Evolutionary conservation across 2,329 filamentous ascomycete species (phyloP).

Genomic region (Alternaria conjuncta): DNA sequence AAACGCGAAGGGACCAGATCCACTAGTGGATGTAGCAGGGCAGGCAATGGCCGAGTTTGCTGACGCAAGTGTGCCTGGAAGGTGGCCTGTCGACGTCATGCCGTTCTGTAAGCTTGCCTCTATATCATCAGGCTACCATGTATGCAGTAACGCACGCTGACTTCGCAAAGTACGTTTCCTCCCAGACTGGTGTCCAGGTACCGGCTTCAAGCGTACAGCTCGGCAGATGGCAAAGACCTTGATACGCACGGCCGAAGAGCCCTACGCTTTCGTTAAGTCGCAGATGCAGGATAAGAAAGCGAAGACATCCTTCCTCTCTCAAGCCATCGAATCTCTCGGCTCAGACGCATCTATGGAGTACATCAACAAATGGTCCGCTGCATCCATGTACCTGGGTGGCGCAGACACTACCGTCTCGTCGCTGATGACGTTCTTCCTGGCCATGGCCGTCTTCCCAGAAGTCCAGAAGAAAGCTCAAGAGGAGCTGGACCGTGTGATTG

Average conservation of each 20-base stretch:
- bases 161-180: slow-evolving; percentile 44
- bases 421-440: slow-evolving; percentile 56
- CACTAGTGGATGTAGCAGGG: slow-evolving; percentile 53
- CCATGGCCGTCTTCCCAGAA: slow-evolving; percentile 58
- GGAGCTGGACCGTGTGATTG: slow-evolving; percentile 59
- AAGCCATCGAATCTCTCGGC: slow-evolving; percentile 45
- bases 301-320: slow-evolving; percentile 51
- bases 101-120: slow-evolving; percentile 47
- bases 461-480: slow-evolving; percentile 57
- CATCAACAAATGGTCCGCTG: slow-evolving; percentile 52
- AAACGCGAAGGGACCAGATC: slow-evolving; percentile 50
- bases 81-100: slow-evolving; percentile 56
- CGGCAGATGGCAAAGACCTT: slow-evolving; percentile 45
- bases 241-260: slow-evolving; percentile 43
- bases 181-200: slow-evolving; percentile 57
- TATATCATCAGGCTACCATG: background rate
- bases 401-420: slow-evolving; percentile 55
- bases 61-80: slow-evolving; percentile 50
- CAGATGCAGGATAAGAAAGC: slow-evolving; percentile 45
- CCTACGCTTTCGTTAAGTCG: slow-evolving; percentile 54
- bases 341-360: slow-evolving; percentile 41
- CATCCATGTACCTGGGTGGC: slow-evolving; percentile 54
- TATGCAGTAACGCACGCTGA: background rate
- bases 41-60: slow-evolving; percentile 52
- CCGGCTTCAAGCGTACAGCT: slow-evolving; percentile 53